Evolutionary conservation across 495 filamentous ascomycete genomes (phyloP).

Genomic region (Trichocladium uniseriatum): DNA sequence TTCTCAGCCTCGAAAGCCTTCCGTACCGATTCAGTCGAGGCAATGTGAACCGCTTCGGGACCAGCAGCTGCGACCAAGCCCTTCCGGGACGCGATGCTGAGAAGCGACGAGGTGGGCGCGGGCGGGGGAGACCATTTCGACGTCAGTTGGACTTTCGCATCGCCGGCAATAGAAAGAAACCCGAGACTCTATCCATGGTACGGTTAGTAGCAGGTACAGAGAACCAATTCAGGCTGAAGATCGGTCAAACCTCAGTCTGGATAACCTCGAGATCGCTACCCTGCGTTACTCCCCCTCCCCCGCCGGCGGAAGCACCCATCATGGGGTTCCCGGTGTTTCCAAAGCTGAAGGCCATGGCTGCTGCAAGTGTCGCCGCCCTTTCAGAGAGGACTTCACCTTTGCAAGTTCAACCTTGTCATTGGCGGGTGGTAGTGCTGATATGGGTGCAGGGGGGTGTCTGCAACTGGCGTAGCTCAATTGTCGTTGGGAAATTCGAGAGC

Average conservation of each 20-base stretch:
- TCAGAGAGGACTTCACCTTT: constrained; percentile 20
- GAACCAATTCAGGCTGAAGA: background rate
- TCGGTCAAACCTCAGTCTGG: constrained; percentile 36
- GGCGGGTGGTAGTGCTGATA: constrained; percentile 2
- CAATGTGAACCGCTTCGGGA: constrained; percentile 67
- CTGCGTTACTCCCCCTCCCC: constrained; percentile 33
- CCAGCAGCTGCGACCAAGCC: constrained; percentile 82
- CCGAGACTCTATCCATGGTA: constrained; percentile 54
- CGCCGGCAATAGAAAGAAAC: constrained; percentile 69
- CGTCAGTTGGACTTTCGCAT: constrained; percentile 72
- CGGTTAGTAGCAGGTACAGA: background rate
- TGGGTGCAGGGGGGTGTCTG: background rate
- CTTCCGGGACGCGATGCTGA: constrained; percentile 70
- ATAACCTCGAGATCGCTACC: constrained; percentile 52
- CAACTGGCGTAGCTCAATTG: background rate
- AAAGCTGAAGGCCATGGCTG: constrained; percentile 61
- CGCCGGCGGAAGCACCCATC: constrained; percentile 23
- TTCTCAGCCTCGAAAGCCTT: constrained; percentile 57
- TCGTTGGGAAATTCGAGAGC: background rate
- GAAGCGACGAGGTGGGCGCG: constrained; percentile 70
- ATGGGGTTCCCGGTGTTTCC: constrained; percentile 23
- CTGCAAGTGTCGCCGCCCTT: constrained; percentile 20
- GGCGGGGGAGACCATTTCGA: constrained; percentile 73
- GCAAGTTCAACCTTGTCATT: constrained; percentile 14
- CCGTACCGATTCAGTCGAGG: constrained; percentile 67